These are phyloP conservation scores for Scheffersomyces titani DNA, from an alignment of 1,139 yeast species.

Conservation along the genomic window DNA sequence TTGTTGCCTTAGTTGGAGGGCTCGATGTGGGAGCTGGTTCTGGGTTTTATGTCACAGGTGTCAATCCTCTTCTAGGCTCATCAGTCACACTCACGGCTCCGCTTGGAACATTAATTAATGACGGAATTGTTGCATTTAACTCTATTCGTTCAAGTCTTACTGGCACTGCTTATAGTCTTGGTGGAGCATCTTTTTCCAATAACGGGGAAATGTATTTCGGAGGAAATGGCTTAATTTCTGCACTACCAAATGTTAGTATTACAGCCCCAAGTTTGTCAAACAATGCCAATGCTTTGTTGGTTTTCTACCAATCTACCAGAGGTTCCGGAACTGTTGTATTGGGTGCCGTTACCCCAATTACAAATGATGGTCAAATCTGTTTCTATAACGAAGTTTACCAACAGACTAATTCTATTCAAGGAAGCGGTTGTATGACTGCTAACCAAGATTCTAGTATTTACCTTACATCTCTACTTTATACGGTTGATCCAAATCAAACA, in stretches of 20 bases:
- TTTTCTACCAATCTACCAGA: constrained; percentile 10
- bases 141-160: constrained; percentile 7
- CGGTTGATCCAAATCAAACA: constrained; percentile 11
- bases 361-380: constrained; percentile 16
- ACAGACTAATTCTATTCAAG: constrained; percentile 11
- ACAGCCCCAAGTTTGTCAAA: constrained; percentile 12
- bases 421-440: constrained; percentile 16
- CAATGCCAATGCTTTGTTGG: constrained; percentile 14
- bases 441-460: constrained; percentile 8
- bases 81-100: constrained; percentile 9
- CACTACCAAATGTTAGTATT: constrained; percentile 10
- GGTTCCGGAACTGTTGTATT: constrained; percentile 7
- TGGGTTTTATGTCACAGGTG: constrained; percentile 14
- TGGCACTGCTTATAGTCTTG: constrained; percentile 8
- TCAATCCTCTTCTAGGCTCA: constrained; percentile 7
- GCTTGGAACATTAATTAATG: constrained; percentile 7
- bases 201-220: constrained; percentile 13
- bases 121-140: constrained; percentile 13
- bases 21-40: constrained; percentile 17
- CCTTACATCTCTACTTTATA: constrained; percentile 8
- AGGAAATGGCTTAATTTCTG: constrained; percentile 7
- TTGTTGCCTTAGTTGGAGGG: constrained; percentile 10
- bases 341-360: constrained; percentile 9
- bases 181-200: constrained; percentile 10
- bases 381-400: constrained; percentile 11